These are phyloP conservation scores for Bonia amplexicaulis DNA, from an alignment of 176 grass and related monocot genomes.

Conservation along the genomic window DNA sequence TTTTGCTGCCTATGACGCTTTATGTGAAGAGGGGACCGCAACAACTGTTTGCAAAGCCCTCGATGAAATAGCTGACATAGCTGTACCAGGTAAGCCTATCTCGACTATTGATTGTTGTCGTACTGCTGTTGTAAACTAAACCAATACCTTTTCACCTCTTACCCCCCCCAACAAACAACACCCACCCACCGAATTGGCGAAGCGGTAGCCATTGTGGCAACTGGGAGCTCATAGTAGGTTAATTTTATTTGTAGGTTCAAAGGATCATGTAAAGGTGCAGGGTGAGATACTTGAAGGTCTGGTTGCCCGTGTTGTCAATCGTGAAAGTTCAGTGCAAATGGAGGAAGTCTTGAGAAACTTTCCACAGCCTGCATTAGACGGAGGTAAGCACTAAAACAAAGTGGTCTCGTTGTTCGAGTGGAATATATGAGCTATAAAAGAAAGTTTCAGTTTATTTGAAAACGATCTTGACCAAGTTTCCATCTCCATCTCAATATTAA, in stretches of 20 bases:
- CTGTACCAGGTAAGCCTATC: slow-evolving; percentile 59
- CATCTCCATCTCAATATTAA: slow-evolving; percentile 2
- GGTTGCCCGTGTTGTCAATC: slow-evolving; percentile 79
- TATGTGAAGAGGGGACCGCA: slow-evolving; percentile 96
- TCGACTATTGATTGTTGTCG: background rate
- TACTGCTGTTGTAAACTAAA: background rate
- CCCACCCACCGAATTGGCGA: background rate
- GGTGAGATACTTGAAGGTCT: slow-evolving; percentile 97
- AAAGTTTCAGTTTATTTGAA: background rate
- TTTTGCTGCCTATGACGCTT: slow-evolving; percentile 89
- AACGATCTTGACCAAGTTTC: background rate
- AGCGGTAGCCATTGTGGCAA: background rate
- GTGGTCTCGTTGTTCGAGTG: background rate
- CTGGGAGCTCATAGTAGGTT: background rate
- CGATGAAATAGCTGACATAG: slow-evolving; percentile 91
- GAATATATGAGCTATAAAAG: background rate
- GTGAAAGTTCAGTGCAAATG: slow-evolving; percentile 76
- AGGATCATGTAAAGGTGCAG: slow-evolving; percentile 87
- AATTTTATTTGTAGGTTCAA: slow-evolving; percentile 55
- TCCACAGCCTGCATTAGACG: slow-evolving; percentile 44
- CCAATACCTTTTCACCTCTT: background rate
- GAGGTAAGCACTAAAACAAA: slow-evolving; percentile 41
- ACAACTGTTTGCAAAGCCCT: slow-evolving; percentile 90
- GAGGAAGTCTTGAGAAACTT: slow-evolving; percentile 74
- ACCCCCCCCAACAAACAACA: no score